Base-by-base conservation (phyloP, 495 filamentous ascomycete genomes). In the Penicillium bovifimosum region DNA sequence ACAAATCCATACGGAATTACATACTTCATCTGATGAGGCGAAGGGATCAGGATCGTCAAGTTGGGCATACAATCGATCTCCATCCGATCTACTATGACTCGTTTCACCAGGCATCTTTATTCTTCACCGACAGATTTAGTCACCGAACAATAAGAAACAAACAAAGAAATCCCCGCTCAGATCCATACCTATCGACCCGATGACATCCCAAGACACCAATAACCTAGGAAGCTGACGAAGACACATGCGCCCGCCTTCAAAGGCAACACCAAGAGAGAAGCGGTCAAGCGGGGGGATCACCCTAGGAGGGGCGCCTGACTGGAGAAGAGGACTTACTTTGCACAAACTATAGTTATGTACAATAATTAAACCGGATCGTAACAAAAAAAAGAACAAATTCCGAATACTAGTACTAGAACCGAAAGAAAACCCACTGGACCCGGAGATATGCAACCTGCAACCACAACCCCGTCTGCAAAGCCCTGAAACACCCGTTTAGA, bases 261-360 rank as follows among this genome's bases (percentile, higher is more conserved):
- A 24, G 32, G 41, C 36, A 40, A 52, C 2, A 24, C 20, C 2
- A 24, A 24, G 20, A 47, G 55, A 65, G 52, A 32, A 65, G 62
- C 62, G 62, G 62, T 65, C 62, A 65, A 65, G 60, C 53, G 54
- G 36, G 44, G 33, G 7, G 52, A 65, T 58, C 52, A 53, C 39
- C 38, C 50, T 43, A 45, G 41, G 20, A 45, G 41, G 20, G 16
- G 24, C 44, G 29, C 29, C 24, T 36, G 38, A 50, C 38, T 32
- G 18, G 29, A n/a, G 17, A 17, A 35, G 42, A n/a, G 32, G 18
- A 13, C 33, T 45, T 28, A 7, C 14, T 34, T 31, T 31, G 31
- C 18, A 9, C 9, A 45, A 18, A 13, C 8, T 9, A n/a, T n/a
- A n/a, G n/a, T n/a, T n/a, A n/a, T n/a, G n/a, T n/a, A 16, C 10